phyloP scores from a whole-genome alignment of 2,329 filamentous ascomycete genomes.

The Beauveria varroae region DNA sequence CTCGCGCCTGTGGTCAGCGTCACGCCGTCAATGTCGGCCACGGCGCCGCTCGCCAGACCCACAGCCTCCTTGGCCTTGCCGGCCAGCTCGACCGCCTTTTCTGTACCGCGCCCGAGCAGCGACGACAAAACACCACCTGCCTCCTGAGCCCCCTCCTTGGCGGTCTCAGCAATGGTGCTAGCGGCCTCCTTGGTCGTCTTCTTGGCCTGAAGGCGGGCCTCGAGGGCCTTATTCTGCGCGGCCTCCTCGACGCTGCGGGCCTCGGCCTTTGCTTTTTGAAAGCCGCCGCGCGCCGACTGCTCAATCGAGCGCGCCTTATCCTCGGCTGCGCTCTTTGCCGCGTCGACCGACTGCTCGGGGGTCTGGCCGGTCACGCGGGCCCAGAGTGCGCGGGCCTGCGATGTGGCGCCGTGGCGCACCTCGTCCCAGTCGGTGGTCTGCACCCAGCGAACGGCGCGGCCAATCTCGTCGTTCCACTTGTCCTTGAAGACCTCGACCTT shows the following conservation, averaged over 20 bases:
- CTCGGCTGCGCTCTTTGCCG: slow-evolving; percentile 24
- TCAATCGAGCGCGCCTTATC: slow-evolving; percentile 23
- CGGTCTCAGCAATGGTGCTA: slow-evolving; percentile 20
- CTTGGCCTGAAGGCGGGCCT: slow-evolving; percentile 19
- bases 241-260: slow-evolving; percentile 21
- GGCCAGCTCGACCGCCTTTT: slow-evolving; percentile 31
- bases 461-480: slow-evolving; percentile 69
- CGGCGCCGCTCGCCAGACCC: slow-evolving; percentile 26
- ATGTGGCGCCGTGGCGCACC: slow-evolving; percentile 52
- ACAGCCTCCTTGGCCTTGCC: slow-evolving; percentile 30
- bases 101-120: slow-evolving; percentile 33
- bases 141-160: slow-evolving; percentile 24
- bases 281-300: slow-evolving; percentile 30
- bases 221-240: slow-evolving; percentile 20
- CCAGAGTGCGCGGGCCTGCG: slow-evolving; percentile 38
- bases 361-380: slow-evolving; percentile 28
- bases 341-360: slow-evolving; percentile 17
- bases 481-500: slow-evolving; percentile 65
- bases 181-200: slow-evolving; percentile 17
- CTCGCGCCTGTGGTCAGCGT: slow-evolving; percentile 18
- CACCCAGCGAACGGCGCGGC: slow-evolving; percentile 56
- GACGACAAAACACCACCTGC: slow-evolving; percentile 31
- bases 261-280: slow-evolving; percentile 22
- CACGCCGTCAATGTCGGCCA: slow-evolving; percentile 21
- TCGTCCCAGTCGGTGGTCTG: slow-evolving; percentile 60